phyloP scores from a whole-genome alignment of 305 asterid species.

The Euphrasia arctica region DNA sequence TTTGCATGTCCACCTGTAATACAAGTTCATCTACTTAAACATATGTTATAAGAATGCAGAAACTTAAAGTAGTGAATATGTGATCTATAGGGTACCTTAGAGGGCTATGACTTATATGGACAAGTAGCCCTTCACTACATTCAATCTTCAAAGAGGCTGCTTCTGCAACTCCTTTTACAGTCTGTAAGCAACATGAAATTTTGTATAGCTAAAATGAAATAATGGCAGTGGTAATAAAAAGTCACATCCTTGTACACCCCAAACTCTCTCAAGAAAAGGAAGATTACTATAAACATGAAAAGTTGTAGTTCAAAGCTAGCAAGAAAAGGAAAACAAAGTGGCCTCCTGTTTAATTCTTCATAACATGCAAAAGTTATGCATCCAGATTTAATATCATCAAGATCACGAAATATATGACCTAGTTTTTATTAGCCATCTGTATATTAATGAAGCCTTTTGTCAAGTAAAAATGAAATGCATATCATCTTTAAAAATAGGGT shows the following conservation, averaged over 20 bases:
- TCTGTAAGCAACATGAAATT: slow-evolving; percentile 42
- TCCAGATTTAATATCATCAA: not conserved
- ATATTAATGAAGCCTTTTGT: slow-evolving; percentile 7
- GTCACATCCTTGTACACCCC: slow-evolving; percentile 15
- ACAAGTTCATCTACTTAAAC: slow-evolving; percentile 25
- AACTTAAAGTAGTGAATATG: slow-evolving; percentile 5
- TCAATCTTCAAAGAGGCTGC: slow-evolving; percentile 58
- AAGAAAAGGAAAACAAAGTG: not conserved
- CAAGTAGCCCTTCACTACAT: slow-evolving; percentile 67
- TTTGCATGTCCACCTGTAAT: slow-evolving; percentile 86
- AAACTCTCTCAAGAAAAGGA: slow-evolving; percentile 15
- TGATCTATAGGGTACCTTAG: slow-evolving; percentile 55
- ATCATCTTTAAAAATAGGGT: not conserved
- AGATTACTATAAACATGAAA: slow-evolving; percentile 1
- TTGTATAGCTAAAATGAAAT: slow-evolving; percentile 17
- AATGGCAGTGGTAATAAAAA: slow-evolving; percentile 7
- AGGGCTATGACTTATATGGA: slow-evolving; percentile 88
- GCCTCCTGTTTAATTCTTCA: not conserved
- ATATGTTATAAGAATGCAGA: slow-evolving; percentile 13
- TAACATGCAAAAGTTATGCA: not conserved
- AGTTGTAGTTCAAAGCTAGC: slow-evolving; percentile 11
- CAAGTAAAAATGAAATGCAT: slow-evolving; percentile 8
- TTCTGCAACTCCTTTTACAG: slow-evolving; percentile 77
- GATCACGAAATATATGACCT: too few relatives aligned
- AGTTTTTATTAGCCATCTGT: not conserved